These are phyloP conservation scores for Epichloe gansuensis DNA, from an alignment of 2,329 filamentous ascomycete species.

Conservation along the genomic window DNA sequence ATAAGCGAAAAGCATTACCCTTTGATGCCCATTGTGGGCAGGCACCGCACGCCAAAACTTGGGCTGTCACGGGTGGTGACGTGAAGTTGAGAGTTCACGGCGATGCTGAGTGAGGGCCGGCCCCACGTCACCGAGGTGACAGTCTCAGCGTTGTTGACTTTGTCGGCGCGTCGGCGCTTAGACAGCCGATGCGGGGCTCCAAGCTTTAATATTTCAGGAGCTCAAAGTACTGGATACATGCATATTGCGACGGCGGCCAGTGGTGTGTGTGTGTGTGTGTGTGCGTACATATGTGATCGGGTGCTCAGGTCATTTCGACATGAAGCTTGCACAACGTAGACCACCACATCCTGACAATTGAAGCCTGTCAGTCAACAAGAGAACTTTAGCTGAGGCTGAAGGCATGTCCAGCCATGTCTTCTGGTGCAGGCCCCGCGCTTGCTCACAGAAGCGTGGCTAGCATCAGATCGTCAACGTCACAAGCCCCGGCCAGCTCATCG, in stretches of 20 bases:
- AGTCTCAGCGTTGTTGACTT: constrained; percentile 14
- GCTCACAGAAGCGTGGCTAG: constrained; percentile 46
- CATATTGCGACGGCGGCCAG: not conserved
- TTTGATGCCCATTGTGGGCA: constrained; percentile 48
- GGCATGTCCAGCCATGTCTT: constrained; percentile 27
- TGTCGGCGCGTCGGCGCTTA: constrained; percentile 17
- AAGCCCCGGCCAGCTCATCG: constrained; percentile 20
- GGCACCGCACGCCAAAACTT: not conserved
- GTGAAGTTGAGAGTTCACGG: not conserved
- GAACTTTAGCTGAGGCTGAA: not conserved
- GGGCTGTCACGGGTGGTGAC: not conserved
- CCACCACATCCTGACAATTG: not conserved
- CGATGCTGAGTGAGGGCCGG: not conserved
- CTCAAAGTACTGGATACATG: not conserved
- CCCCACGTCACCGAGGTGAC: constrained; percentile 20
- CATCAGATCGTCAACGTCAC: constrained; percentile 34
- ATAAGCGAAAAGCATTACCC: constrained; percentile 28
- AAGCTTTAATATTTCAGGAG: too few species aligned
- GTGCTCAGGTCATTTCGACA: not conserved
- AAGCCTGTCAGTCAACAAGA: too few species aligned
- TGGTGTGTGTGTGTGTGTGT: not conserved
- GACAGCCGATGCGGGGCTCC: constrained; percentile 1
- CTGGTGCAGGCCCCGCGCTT: constrained; percentile 29
- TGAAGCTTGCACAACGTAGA: not conserved
- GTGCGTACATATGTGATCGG: not conserved